Conservation (phyloP, 2,329 filamentous ascomycete species). For the Ramichloridium luteum region DNA sequence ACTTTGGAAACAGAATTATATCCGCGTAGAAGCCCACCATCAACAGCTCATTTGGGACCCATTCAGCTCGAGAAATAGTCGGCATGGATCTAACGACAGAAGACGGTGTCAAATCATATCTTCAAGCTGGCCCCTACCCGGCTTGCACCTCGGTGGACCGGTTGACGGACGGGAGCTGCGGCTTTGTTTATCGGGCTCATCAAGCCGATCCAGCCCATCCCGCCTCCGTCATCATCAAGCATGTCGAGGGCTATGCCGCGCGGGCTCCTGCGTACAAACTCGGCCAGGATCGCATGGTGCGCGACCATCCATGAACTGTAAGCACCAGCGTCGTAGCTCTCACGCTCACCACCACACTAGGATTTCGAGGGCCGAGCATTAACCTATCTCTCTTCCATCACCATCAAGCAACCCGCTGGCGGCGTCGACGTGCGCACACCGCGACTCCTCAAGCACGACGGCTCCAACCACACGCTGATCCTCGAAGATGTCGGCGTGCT, state of each 20-base stretch:
- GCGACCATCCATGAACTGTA: no score
- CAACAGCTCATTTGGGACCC: no score
- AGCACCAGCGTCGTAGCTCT: no score
- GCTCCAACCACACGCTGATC: no score
- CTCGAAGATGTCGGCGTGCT: constrained; percentile 8
- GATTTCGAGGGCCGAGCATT: no score
- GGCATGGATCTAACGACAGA: constrained; percentile 6
- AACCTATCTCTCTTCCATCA: no score
- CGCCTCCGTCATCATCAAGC: constrained; percentile 4
- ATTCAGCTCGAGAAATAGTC: no score
- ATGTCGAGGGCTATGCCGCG: constrained; percentile 4
- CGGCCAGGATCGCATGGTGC: constrained; percentile 5
- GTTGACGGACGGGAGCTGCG: constrained; percentile 3
- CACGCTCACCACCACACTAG: no score
- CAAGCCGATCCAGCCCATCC: background rate
- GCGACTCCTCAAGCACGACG: background rate
- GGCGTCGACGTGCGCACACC: no score
- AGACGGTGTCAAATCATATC: constrained; percentile 4
- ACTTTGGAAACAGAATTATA: no score
- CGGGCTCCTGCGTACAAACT: constrained; percentile 4
- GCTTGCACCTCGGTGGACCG: constrained; percentile 4
- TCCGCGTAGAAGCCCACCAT: no score
- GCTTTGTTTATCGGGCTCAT: constrained; percentile 5
- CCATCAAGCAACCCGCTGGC: no score
- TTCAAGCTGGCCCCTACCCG: constrained; percentile 1